Percentiles rank a stretch among this genome's conserved stretches.
These are phyloP conservation scores for Peronospora tabacina DNA, from an alignment of 352 stramenopile genomes.

Conservation along the genomic window DNA sequence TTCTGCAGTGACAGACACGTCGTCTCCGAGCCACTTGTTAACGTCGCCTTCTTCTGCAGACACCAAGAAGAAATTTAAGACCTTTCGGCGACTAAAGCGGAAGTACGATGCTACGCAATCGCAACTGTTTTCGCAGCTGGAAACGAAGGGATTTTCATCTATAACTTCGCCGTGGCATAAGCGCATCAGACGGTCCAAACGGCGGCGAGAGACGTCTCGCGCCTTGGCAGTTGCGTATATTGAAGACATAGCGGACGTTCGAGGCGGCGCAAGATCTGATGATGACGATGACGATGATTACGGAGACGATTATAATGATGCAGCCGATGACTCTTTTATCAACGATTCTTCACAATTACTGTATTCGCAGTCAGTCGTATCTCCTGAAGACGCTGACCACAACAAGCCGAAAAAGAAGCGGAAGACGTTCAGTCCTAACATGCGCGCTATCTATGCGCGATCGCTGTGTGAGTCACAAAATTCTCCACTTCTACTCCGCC, in stretches of 20 bases:
- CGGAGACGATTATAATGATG: slow-evolving; percentile 42
- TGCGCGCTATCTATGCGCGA: slow-evolving; percentile 71
- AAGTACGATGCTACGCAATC: slow-evolving; percentile 58
- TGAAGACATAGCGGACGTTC: slow-evolving; percentile 56
- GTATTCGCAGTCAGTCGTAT: slow-evolving; percentile 50
- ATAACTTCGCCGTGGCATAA: slow-evolving; percentile 53
- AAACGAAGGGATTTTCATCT: slow-evolving; percentile 10
- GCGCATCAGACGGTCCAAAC: slow-evolving; percentile 45
- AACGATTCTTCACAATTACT: slow-evolving; percentile 75
- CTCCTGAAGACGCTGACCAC: slow-evolving; percentile 15
- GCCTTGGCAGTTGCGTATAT: slow-evolving; percentile 48
- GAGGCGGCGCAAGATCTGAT: slow-evolving; percentile 38
- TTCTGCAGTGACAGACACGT: slow-evolving; percentile 15
- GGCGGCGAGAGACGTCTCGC: slow-evolving; percentile 31
- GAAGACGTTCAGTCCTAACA: slow-evolving; percentile 37
- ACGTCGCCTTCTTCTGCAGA: slow-evolving; percentile 35
- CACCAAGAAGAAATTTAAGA: slow-evolving; percentile 50
- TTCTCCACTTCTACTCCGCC: slow-evolving; percentile 24
- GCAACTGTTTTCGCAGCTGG: slow-evolving; percentile 16
- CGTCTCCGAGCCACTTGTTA: slow-evolving; percentile 50
- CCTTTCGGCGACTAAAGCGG: slow-evolving; percentile 60
- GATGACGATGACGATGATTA: slow-evolving; percentile 65
- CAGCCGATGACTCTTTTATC: slow-evolving; percentile 65
- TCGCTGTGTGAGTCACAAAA: slow-evolving; percentile 58
- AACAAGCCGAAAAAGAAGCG: slow-evolving; percentile 20